Conservation (phyloP, 2,329 filamentous ascomycete species). For the Sphaerulina musiva region DNA sequence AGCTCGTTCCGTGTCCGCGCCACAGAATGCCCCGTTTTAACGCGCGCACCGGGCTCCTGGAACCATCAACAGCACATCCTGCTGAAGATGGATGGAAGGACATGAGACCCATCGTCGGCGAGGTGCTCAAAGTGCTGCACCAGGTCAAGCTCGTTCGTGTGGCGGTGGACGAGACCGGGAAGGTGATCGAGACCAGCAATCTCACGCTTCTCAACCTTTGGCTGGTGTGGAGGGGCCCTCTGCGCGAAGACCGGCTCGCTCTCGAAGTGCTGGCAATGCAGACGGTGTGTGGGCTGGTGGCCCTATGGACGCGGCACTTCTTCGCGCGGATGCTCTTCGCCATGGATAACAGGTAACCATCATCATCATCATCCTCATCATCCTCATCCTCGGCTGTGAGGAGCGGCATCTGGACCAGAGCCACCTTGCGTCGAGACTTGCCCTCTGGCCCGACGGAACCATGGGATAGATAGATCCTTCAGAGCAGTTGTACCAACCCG, state of each 20-base stretch:
- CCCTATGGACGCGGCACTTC: conserved; percentile 76
- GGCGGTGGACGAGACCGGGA: conserved; percentile 58
- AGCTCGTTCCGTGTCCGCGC: conserved; percentile 81
- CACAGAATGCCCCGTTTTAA: conserved; percentile 90
- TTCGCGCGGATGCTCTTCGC: conserved; percentile 84
- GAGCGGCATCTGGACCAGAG: conserved; percentile 3
- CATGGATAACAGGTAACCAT: conserved; percentile 81
- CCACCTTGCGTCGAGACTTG: conserved; percentile 17
- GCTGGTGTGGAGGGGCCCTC: conserved; percentile 89
- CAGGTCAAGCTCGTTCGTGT: conserved; percentile 62
- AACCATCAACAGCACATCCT: conserved; percentile 75
- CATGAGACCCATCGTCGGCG: conserved; percentile 57
- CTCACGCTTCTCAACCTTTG: conserved; percentile 92
- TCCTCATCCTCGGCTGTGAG: conserved; percentile 16
- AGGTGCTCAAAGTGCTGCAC: conserved; percentile 61
- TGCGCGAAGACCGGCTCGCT: conserved; percentile 78
- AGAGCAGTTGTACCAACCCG: neutral
- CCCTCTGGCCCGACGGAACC: conserved; percentile 3
- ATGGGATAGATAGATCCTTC: conserved; percentile 17
- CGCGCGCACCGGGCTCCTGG: conserved; percentile 71
- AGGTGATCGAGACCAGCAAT: conserved; percentile 76
- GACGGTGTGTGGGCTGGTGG: conserved; percentile 65
- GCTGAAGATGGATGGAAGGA: conserved; percentile 50
- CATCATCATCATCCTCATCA: too few species aligned
- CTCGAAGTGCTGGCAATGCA: conserved; percentile 76